Evolutionary conservation across 2,329 filamentous ascomycete species (phyloP).

Genomic region (Capronia epimyces): DNA sequence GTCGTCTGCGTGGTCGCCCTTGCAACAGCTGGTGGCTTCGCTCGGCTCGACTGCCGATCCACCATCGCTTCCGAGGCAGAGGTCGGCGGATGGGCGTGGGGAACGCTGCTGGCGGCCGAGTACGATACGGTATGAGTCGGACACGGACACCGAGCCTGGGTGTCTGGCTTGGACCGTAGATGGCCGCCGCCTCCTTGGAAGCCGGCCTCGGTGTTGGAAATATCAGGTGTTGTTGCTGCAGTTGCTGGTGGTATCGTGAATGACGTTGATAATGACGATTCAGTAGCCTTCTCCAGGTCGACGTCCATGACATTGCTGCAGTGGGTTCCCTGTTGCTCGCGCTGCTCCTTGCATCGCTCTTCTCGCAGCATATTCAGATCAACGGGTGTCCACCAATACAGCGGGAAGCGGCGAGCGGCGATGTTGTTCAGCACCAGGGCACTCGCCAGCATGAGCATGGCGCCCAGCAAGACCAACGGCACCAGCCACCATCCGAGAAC

Average conservation of each 20-base stretch:
- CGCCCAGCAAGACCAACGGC: conserved; percentile 57
- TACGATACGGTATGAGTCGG: conserved; percentile 3
- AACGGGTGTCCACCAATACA: conserved; percentile 54
- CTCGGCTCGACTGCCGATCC: neutral
- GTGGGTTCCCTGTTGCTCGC: neutral
- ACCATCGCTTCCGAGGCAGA: neutral
- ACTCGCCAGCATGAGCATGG: conserved; percentile 55
- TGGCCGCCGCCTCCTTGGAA: neutral
- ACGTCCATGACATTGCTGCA: neutral
- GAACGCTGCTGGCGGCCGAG: conserved; percentile 5
- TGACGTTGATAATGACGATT: neutral
- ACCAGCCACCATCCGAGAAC: conserved; percentile 64
- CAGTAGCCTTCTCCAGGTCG: conserved; percentile 10
- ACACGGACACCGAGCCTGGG: neutral
- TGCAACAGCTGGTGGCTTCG: neutral
- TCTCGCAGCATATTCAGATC: conserved; percentile 19
- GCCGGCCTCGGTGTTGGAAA: conserved; percentile 11
- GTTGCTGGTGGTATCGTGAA: neutral
- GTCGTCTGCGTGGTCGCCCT: too few species aligned
- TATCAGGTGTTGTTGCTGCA: neutral
- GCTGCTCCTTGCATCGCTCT: conserved; percentile 7
- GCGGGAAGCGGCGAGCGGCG: conserved; percentile 55
- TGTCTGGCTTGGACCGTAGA: neutral
- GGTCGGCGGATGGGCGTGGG: neutral
- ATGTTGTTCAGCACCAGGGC: conserved; percentile 66